Conservation (phyloP, 192 early-diverging fungal genomes). For the Backusella macrospora region DNA sequence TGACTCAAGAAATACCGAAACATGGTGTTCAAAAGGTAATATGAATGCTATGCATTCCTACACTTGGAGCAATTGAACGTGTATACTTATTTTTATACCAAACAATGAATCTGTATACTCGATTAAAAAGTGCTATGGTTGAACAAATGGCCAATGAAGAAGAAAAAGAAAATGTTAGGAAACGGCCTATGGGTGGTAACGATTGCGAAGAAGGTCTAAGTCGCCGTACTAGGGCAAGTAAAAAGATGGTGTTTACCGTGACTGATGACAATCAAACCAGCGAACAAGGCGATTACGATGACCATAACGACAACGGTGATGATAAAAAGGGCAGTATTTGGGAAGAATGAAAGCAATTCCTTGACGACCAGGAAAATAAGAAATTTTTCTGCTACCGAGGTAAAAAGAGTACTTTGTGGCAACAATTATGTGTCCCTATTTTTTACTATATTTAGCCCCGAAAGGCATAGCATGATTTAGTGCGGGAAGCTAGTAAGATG, state of each 20-base stretch:
- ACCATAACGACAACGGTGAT: too few relatives aligned
- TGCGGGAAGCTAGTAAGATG: too few relatives aligned
- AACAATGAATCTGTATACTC: conserved; percentile 15
- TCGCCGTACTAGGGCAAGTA: conserved; percentile 14
- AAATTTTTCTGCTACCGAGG: too few relatives aligned
- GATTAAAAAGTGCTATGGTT: conserved; percentile 13
- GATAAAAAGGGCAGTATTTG: too few relatives aligned
- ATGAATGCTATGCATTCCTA: conserved; percentile 14
- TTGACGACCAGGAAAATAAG: too few relatives aligned
- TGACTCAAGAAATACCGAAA: conserved; percentile 14
- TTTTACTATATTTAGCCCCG: too few relatives aligned
- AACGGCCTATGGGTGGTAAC: conserved; percentile 13
- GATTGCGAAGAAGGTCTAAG: conserved; percentile 10
- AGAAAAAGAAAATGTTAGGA: conserved; percentile 8
- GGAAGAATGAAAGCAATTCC: too few relatives aligned
- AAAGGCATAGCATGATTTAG: too few relatives aligned
- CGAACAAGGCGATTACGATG: too few relatives aligned
- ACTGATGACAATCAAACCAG: too few relatives aligned
- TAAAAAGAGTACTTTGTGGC: too few relatives aligned
- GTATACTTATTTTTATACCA: conserved; percentile 15
- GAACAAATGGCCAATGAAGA: conserved; percentile 17
- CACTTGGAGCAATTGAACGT: conserved; percentile 14
- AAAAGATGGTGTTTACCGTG: conserved; percentile 10
- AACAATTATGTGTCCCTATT: too few relatives aligned
- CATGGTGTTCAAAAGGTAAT: conserved; percentile 22